phyloP scores from a whole-genome alignment of 2,329 filamentous ascomycete species.

The Pezicula rhizophila region DNA sequence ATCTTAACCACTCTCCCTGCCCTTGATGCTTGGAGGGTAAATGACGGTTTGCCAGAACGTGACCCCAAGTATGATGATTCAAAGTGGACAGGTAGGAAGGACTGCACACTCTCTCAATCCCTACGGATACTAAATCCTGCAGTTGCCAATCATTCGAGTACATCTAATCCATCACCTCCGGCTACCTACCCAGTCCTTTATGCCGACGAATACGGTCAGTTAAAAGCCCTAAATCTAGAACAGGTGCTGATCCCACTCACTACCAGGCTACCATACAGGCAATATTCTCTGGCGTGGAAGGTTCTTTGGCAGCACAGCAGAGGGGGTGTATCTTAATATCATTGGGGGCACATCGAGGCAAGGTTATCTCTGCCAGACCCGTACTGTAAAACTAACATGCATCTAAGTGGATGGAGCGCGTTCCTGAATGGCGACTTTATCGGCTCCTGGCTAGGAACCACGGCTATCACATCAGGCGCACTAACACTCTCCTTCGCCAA shows the following conservation, averaged over 20 bases:
- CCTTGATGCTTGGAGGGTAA: conserved; percentile 28
- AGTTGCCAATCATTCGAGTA: conserved; percentile 34
- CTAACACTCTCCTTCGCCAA: conserved; percentile 45
- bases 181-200: conserved; percentile 39
- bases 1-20: conserved; percentile 12
- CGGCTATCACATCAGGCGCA: conserved; percentile 31
- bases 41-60: conserved; percentile 38
- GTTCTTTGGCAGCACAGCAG: conserved; percentile 12
- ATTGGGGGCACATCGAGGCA: conserved; percentile 16
- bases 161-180: conserved; percentile 33
- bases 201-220: conserved; percentile 35
- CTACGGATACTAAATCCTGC: neutral
- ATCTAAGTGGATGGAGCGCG: conserved; percentile 16
- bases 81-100: conserved; percentile 28
- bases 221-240: neutral
- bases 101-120: neutral
- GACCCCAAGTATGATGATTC: conserved; percentile 35
- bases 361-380: neutral
- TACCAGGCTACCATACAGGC: conserved; percentile 33
- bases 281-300: conserved; percentile 37
- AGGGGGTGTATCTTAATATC: conserved; percentile 21
- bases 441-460: conserved; percentile 48
- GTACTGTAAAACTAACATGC: neutral
- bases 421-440: conserved; percentile 49
- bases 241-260: too few relatives aligned